These are phyloP conservation scores for Phytophthora rubi DNA, from an alignment of 352 stramenopile species.

Conservation along the genomic window DNA sequence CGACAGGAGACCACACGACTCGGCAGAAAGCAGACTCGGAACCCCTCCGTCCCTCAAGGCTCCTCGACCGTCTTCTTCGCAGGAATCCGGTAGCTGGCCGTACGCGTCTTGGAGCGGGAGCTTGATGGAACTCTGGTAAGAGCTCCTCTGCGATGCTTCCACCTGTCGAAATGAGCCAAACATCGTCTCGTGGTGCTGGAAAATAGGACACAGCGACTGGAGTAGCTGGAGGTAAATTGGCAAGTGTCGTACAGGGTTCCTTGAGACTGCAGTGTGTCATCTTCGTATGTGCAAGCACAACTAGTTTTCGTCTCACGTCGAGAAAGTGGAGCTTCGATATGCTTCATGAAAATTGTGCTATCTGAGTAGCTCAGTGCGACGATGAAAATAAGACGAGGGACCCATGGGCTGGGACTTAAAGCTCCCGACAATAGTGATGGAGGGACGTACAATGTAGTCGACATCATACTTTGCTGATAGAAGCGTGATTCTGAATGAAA, in stretches of 20 bases:
- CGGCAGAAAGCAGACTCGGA: constrained; percentile 44
- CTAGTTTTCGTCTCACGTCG: constrained; percentile 20
- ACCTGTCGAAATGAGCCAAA: constrained; percentile 15
- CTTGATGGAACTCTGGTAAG: constrained; percentile 30
- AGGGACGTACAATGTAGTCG: too few species aligned
- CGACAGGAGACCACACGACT: constrained; percentile 62
- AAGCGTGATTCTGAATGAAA: too few species aligned
- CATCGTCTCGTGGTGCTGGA: constrained; percentile 6
- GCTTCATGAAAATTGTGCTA: constrained; percentile 2
- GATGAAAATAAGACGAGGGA: not conserved
- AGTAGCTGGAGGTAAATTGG: not conserved
- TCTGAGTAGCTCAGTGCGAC: constrained; percentile 18
- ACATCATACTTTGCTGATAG: too few species aligned
- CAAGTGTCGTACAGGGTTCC: constrained; percentile 5
- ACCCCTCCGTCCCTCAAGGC: constrained; percentile 47
- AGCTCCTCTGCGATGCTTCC: constrained; percentile 14
- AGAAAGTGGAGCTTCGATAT: constrained; percentile 6
- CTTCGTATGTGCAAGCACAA: constrained; percentile 13
- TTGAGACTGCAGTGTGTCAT: not conserved
- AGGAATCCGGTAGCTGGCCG: constrained; percentile 12
- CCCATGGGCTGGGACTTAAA: too few species aligned
- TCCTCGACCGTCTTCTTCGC: constrained; percentile 23
- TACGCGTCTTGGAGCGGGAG: constrained; percentile 27
- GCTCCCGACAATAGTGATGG: too few species aligned
- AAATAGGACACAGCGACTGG: not conserved